Conservation (phyloP, 1,284 basidiomycete species). For the Pterulicium gracile region DNA sequence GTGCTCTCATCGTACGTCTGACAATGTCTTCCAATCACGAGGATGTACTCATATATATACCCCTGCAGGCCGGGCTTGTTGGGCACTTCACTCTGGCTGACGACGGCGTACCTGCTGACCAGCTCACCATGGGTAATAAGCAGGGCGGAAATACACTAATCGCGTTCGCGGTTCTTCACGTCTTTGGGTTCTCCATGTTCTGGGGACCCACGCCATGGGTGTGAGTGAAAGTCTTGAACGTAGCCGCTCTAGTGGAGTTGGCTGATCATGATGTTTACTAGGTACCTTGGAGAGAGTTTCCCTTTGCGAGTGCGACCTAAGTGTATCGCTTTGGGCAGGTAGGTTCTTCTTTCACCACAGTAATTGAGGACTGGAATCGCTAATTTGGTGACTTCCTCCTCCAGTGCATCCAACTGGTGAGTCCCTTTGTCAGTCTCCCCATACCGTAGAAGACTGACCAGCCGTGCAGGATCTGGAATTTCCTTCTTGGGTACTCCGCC, state of each 20-base stretch:
- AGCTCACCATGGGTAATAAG: conserved; percentile 43
- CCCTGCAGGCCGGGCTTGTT: conserved; percentile 52
- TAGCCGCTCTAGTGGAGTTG: not conserved
- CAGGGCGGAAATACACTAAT: conserved; percentile 55
- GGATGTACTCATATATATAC: not conserved
- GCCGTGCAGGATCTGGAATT: conserved; percentile 1
- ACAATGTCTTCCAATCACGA: too few species aligned
- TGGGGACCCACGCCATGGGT: conserved; percentile 69
- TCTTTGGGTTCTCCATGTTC: conserved; percentile 60
- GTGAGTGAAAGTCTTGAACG: conserved; percentile 27
- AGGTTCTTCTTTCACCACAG: conserved; percentile 22
- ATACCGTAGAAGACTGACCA: not conserved
- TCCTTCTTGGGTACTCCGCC: not conserved
- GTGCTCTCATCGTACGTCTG: conserved; percentile 44
- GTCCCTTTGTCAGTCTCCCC: not conserved
- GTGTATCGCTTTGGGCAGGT: conserved; percentile 58
- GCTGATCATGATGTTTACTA: not conserved
- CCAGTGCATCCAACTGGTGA: conserved; percentile 1
- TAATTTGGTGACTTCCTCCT: too few species aligned
- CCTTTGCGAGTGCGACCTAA: conserved; percentile 72
- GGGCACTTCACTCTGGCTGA: conserved; percentile 60
- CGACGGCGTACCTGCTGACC: conserved; percentile 29
- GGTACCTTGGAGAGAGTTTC: conserved; percentile 31
- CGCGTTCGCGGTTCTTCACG: conserved; percentile 68
- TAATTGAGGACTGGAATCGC: too few species aligned